Percentiles rank a stretch among this genome's conserved stretches.
Evolutionary conservation across 306 rosid species (phyloP).

Genomic region (Vigna radiata): DNA sequence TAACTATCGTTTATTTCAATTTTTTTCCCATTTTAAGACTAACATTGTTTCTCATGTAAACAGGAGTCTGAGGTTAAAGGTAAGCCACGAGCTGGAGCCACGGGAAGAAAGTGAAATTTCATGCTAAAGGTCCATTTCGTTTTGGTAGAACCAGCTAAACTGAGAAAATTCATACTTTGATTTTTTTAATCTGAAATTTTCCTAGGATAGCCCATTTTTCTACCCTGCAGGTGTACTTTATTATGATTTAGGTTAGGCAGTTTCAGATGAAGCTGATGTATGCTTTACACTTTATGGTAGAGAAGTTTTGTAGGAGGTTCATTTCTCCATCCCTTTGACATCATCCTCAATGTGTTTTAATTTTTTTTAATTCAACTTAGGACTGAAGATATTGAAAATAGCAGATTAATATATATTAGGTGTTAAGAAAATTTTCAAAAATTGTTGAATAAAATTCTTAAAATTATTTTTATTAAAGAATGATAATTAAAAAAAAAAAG

Average conservation of each 20-base stretch:
- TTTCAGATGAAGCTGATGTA: conserved; percentile 30
- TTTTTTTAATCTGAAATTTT: not conserved
- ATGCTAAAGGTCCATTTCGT: not conserved
- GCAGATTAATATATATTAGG: too few species aligned
- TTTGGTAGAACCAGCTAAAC: conserved; percentile 14
- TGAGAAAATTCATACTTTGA: conserved; percentile 12
- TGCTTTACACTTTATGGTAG: conserved; percentile 13
- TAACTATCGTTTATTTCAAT: not conserved
- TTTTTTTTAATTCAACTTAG: too few species aligned
- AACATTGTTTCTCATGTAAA: conserved; percentile 25
- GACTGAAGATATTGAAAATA: too few species aligned
- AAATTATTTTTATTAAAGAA: too few species aligned
- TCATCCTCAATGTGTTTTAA: not conserved
- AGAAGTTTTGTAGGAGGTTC: not conserved
- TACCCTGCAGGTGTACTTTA: not conserved
- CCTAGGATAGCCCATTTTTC: conserved; percentile 10
- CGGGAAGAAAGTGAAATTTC: conserved; percentile 52
- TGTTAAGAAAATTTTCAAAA: too few species aligned
- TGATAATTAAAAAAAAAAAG: too few species aligned
- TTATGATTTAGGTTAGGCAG: conserved; percentile 29
- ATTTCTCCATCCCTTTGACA: not conserved
- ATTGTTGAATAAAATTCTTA: too few species aligned
- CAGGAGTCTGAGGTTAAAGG: conserved; percentile 61
- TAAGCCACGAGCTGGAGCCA: conserved; percentile 51
- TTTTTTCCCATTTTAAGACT: conserved; percentile 14